These are phyloP conservation scores for Thraustochytrium striatum DNA, from an alignment of 352 stramenopile genomes.

Conservation along the genomic window DNA sequence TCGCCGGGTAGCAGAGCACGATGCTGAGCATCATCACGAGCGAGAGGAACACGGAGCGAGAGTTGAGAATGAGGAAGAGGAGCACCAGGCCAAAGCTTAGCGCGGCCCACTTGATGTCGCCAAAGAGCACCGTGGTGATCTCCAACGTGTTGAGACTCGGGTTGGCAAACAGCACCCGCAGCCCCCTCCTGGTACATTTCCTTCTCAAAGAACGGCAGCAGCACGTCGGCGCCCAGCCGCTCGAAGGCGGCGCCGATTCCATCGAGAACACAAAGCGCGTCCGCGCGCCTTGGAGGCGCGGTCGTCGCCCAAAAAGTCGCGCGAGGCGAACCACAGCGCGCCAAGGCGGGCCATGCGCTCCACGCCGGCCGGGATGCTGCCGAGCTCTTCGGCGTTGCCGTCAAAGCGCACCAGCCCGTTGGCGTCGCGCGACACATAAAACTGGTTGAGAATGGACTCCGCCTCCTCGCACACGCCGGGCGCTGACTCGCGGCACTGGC, in stretches of 20 bases:
- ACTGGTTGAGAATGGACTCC: constrained; percentile 35
- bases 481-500: not conserved
- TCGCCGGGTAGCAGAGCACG: constrained; percentile 12
- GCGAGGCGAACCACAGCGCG: constrained; percentile 12
- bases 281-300: not conserved
- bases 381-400: constrained; percentile 4
- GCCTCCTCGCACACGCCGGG: not conserved
- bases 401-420: not conserved
- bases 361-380: not conserved
- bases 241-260: not conserved
- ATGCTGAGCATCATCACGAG: not conserved
- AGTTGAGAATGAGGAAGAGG: constrained; percentile 6
- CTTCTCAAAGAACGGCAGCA: constrained; percentile 5
- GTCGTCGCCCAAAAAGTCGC: not conserved
- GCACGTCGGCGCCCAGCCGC: not conserved
- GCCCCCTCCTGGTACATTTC: not conserved
- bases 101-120: constrained; percentile 5
- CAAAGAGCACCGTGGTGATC: not conserved
- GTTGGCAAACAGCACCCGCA: constrained; percentile 19
- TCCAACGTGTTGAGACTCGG: constrained; percentile 5
- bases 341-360: not conserved
- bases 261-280: not conserved
- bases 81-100: constrained; percentile 4
- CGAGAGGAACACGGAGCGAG: constrained; percentile 17
- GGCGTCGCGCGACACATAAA: not conserved